Percentiles rank a stretch among this genome's conserved stretches.
These are phyloP conservation scores for Leccinum fibrillosum DNA, from an alignment of 768 basidiomycete species.

Conservation along the genomic window DNA sequence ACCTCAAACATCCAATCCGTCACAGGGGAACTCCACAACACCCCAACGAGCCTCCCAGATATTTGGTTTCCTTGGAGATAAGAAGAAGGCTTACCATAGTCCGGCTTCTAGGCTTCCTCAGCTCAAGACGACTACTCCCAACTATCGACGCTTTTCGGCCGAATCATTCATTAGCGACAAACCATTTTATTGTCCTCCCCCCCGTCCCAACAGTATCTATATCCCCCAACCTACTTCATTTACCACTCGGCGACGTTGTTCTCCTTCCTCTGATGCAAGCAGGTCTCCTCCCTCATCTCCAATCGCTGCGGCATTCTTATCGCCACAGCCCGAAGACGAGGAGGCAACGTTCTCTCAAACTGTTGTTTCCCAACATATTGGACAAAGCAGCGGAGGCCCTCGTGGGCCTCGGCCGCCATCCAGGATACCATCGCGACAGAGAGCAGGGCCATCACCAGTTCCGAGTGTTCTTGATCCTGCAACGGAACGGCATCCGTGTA, in stretches of 20 bases:
- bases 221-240: slow-evolving; percentile 14
- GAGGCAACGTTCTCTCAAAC: not conserved
- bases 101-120: slow-evolving; percentile 32
- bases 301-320: not conserved
- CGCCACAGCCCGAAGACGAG: slow-evolving; percentile 1
- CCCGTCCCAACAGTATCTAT: slow-evolving; percentile 11
- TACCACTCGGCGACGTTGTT: slow-evolving; percentile 8
- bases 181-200: slow-evolving; percentile 13
- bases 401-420: slow-evolving; percentile 42
- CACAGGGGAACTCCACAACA: slow-evolving; percentile 45
- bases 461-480: not conserved
- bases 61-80: slow-evolving; percentile 65
- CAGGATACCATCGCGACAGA: slow-evolving; percentile 32
- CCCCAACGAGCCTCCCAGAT: slow-evolving; percentile 72
- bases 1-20: slow-evolving; percentile 18
- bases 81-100: slow-evolving; percentile 38
- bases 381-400: slow-evolving; percentile 35
- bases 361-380: slow-evolving; percentile 10
- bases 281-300: slow-evolving; percentile 9
- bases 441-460: slow-evolving; percentile 16
- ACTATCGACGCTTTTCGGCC: slow-evolving; percentile 21
- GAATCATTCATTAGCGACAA: slow-evolving; percentile 27
- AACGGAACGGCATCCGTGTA: not conserved
- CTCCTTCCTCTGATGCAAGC: slow-evolving; percentile 12
- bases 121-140: slow-evolving; percentile 20